Conservation (phyloP, 345 rosid species). For the Zanthoxylum bungeanum region DNA sequence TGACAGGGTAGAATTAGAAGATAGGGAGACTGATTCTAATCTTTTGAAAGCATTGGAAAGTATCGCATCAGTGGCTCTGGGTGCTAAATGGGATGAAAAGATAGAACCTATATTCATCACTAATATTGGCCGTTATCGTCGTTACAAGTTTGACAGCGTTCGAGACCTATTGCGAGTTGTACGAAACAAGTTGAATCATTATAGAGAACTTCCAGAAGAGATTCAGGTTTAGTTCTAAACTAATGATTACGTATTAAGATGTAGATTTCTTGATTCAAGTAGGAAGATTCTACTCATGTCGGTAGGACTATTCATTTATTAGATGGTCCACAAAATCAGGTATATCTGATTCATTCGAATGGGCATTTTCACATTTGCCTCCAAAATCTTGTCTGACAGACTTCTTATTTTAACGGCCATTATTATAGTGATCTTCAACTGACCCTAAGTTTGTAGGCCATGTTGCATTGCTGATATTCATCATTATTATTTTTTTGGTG, state of each 20-base stretch:
- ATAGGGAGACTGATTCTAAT: conserved; percentile 53
- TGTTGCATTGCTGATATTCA: background rate
- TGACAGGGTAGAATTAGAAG: conserved; percentile 85
- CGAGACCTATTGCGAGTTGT: conserved; percentile 85
- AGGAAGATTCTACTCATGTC: background rate
- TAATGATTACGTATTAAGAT: background rate
- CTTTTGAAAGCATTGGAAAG: conserved; percentile 67
- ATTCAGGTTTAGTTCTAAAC: conserved; percentile 63
- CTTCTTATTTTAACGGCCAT: too few relatives aligned
- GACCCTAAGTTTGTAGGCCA: background rate
- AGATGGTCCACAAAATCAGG: background rate
- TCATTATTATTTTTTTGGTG: background rate
- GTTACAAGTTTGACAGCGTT: conserved; percentile 72
- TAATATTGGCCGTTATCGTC: conserved; percentile 75
- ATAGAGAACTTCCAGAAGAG: conserved; percentile 77
- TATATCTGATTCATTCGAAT: background rate
- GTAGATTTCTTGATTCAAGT: background rate
- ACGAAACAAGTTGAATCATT: conserved; percentile 84
- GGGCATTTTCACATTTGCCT: background rate
- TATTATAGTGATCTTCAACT: background rate
- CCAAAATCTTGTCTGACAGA: background rate
- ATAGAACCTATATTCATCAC: conserved; percentile 61
- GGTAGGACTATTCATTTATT: too few relatives aligned
- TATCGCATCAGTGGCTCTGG: conserved; percentile 58
- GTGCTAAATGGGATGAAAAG: conserved; percentile 91